Conservation (phyloP, 257 asterid species). For the Capsicum rhomboideum region DNA sequence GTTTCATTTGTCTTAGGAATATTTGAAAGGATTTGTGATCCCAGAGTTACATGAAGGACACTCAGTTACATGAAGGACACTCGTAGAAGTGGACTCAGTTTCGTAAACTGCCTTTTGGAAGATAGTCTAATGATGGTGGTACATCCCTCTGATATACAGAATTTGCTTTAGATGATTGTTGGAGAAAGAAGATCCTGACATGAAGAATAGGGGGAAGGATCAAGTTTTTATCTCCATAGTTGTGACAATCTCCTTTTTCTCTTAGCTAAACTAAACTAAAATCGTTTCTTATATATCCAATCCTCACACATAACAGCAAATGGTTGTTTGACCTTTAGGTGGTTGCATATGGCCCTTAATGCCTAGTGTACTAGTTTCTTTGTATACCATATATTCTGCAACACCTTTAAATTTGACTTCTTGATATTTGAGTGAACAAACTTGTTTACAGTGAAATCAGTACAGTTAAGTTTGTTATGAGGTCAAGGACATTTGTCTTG, state of each 20-base stretch:
- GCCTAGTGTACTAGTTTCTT: neutral
- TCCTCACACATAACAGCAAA: neutral
- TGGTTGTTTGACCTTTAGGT: neutral
- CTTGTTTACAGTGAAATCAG: no score
- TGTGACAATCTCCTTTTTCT: neutral
- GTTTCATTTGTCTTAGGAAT: neutral
- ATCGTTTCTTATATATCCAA: neutral
- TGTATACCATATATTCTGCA: neutral
- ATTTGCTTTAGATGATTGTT: neutral
- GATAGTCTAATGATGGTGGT: neutral
- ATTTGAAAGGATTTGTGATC: neutral
- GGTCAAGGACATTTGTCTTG: no score
- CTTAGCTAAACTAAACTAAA: neutral
- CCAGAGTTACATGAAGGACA: neutral
- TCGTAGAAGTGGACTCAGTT: neutral
- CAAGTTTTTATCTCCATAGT: neutral
- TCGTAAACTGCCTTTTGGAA: neutral
- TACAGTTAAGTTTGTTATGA: no score
- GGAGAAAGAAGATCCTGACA: neutral
- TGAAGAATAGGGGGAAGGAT: neutral
- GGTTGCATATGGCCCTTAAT: neutral
- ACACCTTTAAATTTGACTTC: neutral
- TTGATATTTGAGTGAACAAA: neutral
- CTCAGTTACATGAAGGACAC: neutral
- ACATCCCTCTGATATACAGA: neutral